Base-by-base conservation (phyloP, 345 rosid genomes). In the Eutrema japonicum region DNA sequence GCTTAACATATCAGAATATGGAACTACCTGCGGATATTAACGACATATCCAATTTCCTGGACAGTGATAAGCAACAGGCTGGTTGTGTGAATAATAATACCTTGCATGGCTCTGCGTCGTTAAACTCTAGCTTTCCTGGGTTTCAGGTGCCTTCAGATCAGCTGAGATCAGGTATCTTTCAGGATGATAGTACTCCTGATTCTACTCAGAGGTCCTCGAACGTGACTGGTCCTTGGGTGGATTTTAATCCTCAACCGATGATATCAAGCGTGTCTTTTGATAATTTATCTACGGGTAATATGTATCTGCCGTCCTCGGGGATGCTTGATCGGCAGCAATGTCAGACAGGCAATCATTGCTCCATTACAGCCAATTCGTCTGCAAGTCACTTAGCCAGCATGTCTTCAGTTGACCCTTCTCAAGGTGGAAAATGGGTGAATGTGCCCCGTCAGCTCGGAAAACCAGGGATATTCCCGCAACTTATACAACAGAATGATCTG, bases 1-100 rank as follows among this genome's bases (percentile, higher is more conserved):
- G 90, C 70, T 68, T 85, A 81, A 82, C 83, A 58, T 78, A 85
- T 78, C 91, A 62, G 76, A 82, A 77, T 76, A 81, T 78, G 32
- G 89, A 90, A 73, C 74, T 62, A 49, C 74, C 89, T 64, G 75
- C 77, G 2, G 83, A 75, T 60, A 84, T 50, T 30, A 71, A 70
- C 35, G 53, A 58, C 38, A 46, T 72, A 41, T 71, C 93, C 58
- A 77, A 53, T 64, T 71, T 79, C 36, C 77, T 79, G 60, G 82
- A 81, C 47, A 82, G 72, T 43, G 83, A 81, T 16, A 87, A 83
- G 68, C 87, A 82, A 52, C 93, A 83, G 40, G 36, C 80, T 38
- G 77, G 80, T 73, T 82, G 88, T 89, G 71, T 35, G 62, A 82
- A 80, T 66, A 78, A 78, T 67, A 79, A 33, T 33, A n/a, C 79